Conservation (phyloP, 179 eudicot species). For the Amaranthus tricolor region DNA sequence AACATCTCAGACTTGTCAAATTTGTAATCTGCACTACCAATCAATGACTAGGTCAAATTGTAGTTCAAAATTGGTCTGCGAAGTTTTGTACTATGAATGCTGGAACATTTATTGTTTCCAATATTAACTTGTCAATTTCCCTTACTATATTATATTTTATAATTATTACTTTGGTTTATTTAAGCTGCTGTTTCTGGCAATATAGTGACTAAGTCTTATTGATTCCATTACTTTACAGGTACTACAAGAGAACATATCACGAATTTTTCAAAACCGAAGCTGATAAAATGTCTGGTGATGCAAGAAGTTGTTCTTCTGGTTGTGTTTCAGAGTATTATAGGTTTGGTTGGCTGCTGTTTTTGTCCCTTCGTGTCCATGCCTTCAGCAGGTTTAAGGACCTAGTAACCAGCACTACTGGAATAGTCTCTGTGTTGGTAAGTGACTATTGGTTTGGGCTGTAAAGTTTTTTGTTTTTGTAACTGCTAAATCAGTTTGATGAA, state of each 20-base stretch:
- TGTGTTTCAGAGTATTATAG: slow-evolving; percentile 50
- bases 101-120: not conserved
- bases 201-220: slow-evolving; percentile 14
- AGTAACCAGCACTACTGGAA: slow-evolving; percentile 81
- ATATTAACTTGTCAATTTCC: not conserved
- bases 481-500: not conserved
- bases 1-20: too few species aligned
- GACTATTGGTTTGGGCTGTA: not conserved
- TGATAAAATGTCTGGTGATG: slow-evolving; percentile 35
- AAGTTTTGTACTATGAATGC: not conserved
- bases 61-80: not conserved
- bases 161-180: not conserved
- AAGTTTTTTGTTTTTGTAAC: not conserved
- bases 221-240: slow-evolving; percentile 38
- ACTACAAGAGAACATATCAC: slow-evolving; percentile 63
- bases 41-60: not conserved
- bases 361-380: slow-evolving; percentile 84
- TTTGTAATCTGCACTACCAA: too few species aligned
- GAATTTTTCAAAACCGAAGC: slow-evolving; percentile 60
- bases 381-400: slow-evolving; percentile 82
- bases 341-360: slow-evolving; percentile 95
- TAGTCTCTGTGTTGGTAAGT: slow-evolving; percentile 77
- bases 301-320: slow-evolving; percentile 29
- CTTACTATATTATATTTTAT: not conserved
- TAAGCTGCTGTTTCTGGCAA: not conserved